Base-by-base conservation (phyloP, 2,329 filamentous ascomycete genomes). In the Penicillium digitatum region DNA sequence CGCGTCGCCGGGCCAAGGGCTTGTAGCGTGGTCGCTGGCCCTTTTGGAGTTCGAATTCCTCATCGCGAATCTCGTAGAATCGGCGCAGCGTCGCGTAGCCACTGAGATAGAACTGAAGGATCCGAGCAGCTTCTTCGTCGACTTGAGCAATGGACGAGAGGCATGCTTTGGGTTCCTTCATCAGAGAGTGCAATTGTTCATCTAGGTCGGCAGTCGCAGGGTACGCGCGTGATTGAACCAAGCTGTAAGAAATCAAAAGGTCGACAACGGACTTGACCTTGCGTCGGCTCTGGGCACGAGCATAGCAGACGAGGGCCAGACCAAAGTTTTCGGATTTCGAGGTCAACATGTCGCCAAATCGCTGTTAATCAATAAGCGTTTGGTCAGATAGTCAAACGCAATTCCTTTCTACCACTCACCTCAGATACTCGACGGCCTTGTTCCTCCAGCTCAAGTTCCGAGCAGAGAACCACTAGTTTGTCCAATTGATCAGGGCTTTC, bases 1-100 rank as follows among this genome's bases (percentile, higher is more conserved):
- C 84, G 52, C 84, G 83, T 62, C 86, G 88, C 20, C 87, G 79
- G 12, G 82, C 79, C 22, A 86, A 75, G 0, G 85, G 81, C 55
- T 77, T 74, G 56, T 81, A 74, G 22, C 69, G 73, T 6, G 77
- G 73, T 46, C 73, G 76, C 51, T 72, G 63, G 27, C 70, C 72
- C 24, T 74, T 68, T 42, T 66, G 57, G 10, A 73, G 58, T 5
- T 72, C 59, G 5, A 80, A 60, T n/a, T 81, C 78, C 64, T 84
- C 82, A 67, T 97, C 93, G 46, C 93, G 85, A n/a, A 92, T 81
- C 59, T 92, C 87, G 72, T 95, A 97, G 76, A 93, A 96, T 62
- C 87, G 87, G 34, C 93, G 88, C 20, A 97, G 79, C 0, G 91
- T 95, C 22, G 92, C 93, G 67, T 97, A 97, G 22, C 93, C 93